These are phyloP conservation scores for Ceratocystis harringtonii DNA, from an alignment of 2,329 filamentous ascomycete species.

Conservation along the genomic window DNA sequence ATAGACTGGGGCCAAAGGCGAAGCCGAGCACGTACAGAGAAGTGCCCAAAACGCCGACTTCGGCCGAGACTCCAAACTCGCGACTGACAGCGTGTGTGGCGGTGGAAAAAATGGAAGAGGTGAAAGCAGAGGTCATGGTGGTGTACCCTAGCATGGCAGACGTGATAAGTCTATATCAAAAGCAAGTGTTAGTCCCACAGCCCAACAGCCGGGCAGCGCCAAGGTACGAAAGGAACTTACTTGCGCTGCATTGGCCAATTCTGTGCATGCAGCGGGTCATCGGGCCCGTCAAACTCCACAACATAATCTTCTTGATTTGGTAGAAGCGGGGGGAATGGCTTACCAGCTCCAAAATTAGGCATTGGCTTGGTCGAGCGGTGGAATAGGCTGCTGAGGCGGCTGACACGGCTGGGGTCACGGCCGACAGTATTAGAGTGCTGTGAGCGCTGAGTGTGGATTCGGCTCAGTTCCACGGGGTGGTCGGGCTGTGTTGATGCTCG, in stretches of 20 bases:
- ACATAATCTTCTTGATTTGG: conserved; percentile 63
- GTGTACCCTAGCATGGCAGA: conserved; percentile 57
- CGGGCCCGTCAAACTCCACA: conserved; percentile 68
- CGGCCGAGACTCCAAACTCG: conserved; percentile 44
- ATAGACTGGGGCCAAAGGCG: conserved; percentile 55
- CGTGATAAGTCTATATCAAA: conserved; percentile 39
- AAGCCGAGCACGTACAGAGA: conserved; percentile 59
- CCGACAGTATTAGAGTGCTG: conserved; percentile 65
- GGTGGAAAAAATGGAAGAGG: conserved; percentile 59
- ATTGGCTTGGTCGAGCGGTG: conserved; percentile 43
- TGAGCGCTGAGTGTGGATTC: conserved; percentile 54
- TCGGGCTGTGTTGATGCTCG: conserved; percentile 50
- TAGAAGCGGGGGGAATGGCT: conserved; percentile 54
- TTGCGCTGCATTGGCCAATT: conserved; percentile 77
- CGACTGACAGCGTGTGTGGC: conserved; percentile 42
- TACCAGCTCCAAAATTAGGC: conserved; percentile 58
- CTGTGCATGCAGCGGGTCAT: conserved; percentile 73
- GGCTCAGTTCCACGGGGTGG: conserved; percentile 52
- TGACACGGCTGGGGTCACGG: conserved; percentile 22
- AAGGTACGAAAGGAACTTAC: conserved; percentile 29
- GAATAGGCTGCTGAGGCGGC: conserved; percentile 23
- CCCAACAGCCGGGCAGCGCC: too few species aligned
- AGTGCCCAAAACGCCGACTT: conserved; percentile 50
- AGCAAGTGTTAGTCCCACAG: neutral
- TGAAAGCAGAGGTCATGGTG: conserved; percentile 56